phyloP scores from a whole-genome alignment of 805 yeast species.

The Candida cerambycidarum region DNA sequence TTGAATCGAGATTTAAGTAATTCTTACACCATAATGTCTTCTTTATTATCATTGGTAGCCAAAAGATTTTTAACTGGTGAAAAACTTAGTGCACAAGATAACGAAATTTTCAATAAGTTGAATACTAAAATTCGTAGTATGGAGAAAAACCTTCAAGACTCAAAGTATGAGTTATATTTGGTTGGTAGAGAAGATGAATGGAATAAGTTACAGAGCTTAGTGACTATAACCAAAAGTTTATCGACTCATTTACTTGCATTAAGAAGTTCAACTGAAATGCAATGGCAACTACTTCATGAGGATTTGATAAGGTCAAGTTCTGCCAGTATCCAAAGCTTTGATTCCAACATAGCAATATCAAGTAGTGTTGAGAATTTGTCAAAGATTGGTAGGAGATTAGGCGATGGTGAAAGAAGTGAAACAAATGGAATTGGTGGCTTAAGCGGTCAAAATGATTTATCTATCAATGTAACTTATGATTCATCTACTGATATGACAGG shows the following conservation, averaged over 20 bases:
- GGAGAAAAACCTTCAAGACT: slow-evolving; percentile 49
- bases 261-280: slow-evolving; percentile 66
- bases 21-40: slow-evolving; percentile 52
- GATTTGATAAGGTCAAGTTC: slow-evolving; percentile 11
- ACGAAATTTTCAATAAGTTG: slow-evolving; percentile 34
- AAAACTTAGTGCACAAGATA: slow-evolving; percentile 40
- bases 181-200: slow-evolving; percentile 59
- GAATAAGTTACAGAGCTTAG: slow-evolving; percentile 43
- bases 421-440: too few species aligned
- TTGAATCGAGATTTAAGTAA: slow-evolving; percentile 49
- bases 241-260: slow-evolving; percentile 65
- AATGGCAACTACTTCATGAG: slow-evolving; percentile 51
- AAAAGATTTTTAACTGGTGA: slow-evolving; percentile 52
- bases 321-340: slow-evolving; percentile 25
- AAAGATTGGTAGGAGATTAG: slow-evolving; percentile 15
- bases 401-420: too few species aligned
- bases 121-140: slow-evolving; percentile 41
- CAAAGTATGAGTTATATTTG: slow-evolving; percentile 57
- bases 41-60: slow-evolving; percentile 45
- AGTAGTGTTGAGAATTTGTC: slow-evolving; percentile 30
- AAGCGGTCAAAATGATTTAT: too few species aligned
- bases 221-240: slow-evolving; percentile 51
- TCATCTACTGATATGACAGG: slow-evolving; percentile 9
- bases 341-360: slow-evolving; percentile 21
- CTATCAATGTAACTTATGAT: too few species aligned